phyloP scores from a whole-genome alignment of 345 rosid species.

The Heritiera littoralis region DNA sequence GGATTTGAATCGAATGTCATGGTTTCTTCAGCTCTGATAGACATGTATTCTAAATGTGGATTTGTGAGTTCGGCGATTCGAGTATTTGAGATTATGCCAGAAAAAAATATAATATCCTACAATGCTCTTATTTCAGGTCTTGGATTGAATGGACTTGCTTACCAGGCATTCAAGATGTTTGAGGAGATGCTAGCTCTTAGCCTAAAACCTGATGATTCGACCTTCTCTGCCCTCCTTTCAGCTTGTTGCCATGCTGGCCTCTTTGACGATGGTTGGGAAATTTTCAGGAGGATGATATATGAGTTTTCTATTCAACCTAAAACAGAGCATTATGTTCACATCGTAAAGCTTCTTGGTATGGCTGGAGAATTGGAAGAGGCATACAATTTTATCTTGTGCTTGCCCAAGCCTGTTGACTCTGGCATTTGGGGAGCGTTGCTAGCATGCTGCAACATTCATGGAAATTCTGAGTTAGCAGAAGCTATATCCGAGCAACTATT shows the following conservation, averaged over 20 bases:
- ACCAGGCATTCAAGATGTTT: constrained; percentile 62
- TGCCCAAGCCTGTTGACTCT: constrained; percentile 65
- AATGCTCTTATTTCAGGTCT: constrained; percentile 71
- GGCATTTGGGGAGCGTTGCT: constrained; percentile 80
- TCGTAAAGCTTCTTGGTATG: constrained; percentile 79
- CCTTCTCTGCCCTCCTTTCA: constrained; percentile 78
- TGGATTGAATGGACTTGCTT: constrained; percentile 70
- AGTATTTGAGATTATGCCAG: constrained; percentile 47
- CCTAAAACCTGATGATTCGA: constrained; percentile 60
- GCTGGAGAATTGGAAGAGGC: constrained; percentile 75
- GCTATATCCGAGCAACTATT: constrained; percentile 57
- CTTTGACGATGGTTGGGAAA: constrained; percentile 51
- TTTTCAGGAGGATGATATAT: constrained; percentile 61
- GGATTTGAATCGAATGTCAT: constrained; percentile 59
- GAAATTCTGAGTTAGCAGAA: constrained; percentile 62
- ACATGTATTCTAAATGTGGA: constrained; percentile 89
- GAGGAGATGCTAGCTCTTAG: constrained; percentile 48
- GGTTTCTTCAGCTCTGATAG: constrained; percentile 71
- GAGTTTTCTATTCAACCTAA: constrained; percentile 62
- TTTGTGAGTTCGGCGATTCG: constrained; percentile 46
- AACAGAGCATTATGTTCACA: constrained; percentile 71
- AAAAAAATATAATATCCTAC: constrained; percentile 56
- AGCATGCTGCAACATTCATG: constrained; percentile 71
- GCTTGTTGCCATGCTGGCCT: constrained; percentile 83
- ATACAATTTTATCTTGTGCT: constrained; percentile 52